phyloP scores from a whole-genome alignment of 495 filamentous ascomycete genomes.

The Acidomyces sp. region DNA sequence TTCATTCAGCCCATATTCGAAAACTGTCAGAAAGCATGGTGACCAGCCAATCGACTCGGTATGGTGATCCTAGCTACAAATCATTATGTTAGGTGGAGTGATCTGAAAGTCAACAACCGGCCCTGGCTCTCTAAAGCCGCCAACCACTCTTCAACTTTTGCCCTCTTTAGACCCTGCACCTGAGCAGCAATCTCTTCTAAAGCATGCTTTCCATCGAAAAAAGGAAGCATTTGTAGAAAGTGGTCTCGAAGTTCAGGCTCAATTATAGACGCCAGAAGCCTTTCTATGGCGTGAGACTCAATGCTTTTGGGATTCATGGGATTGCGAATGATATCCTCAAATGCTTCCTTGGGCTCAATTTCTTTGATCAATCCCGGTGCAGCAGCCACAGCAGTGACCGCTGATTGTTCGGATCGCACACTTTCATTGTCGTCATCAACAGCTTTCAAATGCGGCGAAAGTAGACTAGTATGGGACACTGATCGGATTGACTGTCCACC shows the following conservation, averaged over 20 bases:
- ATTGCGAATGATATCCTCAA: conserved; percentile 10
- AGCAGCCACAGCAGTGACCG: conserved; percentile 8
- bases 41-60: too few relatives aligned
- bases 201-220: conserved; percentile 78
- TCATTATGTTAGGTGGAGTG: too few relatives aligned
- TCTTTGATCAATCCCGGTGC: conserved; percentile 1
- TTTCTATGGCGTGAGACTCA: neutral
- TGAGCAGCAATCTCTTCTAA: conserved; percentile 73
- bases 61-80: too few relatives aligned
- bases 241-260: conserved; percentile 31
- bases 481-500: conserved; percentile 1
- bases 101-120: conserved; percentile 21
- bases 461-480: conserved; percentile 9
- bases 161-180: conserved; percentile 76
- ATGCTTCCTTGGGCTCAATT: neutral
- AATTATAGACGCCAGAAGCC: conserved; percentile 1
- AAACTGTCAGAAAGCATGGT: too few relatives aligned
- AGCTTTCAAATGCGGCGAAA: conserved; percentile 13
- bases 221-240: conserved; percentile 50
- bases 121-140: conserved; percentile 44
- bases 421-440: conserved; percentile 12
- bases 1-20: too few relatives aligned
- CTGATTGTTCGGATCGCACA: conserved; percentile 12
- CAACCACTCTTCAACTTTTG: conserved; percentile 59
- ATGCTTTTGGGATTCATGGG: conserved; percentile 4